phyloP scores from a whole-genome alignment of 2,329 filamentous ascomycete genomes.

The Colletotrichum caudatum region DNA sequence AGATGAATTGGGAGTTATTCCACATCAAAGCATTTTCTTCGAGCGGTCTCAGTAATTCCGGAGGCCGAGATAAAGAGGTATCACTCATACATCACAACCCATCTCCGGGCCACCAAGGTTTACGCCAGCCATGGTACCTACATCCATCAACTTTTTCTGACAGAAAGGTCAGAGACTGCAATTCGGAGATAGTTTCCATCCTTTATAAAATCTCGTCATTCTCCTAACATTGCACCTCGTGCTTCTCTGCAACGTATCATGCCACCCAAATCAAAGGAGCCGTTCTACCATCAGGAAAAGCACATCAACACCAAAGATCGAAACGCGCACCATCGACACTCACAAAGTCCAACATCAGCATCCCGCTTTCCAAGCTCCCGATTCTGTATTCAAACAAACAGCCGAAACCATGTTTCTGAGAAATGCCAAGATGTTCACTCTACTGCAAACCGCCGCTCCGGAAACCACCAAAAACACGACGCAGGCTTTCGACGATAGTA shows the following conservation, averaged over 20 bases:
- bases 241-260: background rate
- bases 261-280: background rate
- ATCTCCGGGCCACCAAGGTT: background rate
- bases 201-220: background rate
- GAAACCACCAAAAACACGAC: background rate
- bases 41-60: background rate
- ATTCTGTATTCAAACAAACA: background rate
- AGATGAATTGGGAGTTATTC: too few species aligned
- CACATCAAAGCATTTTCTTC: too few species aligned
- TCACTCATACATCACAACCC: background rate
- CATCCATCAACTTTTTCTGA: background rate
- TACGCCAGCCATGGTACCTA: background rate
- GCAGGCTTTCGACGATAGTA: background rate
- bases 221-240: background rate
- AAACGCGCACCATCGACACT: background rate
- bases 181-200: background rate
- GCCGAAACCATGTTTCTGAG: background rate
- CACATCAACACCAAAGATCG: background rate
- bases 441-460: background rate
- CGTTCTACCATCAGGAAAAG: background rate
- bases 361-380: too few species aligned
- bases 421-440: background rate
- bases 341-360: background rate
- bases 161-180: background rate
- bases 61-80: slow-evolving; percentile 43